Evolutionary conservation across 306 rosid genomes (phyloP), one percentile per base, ranked within the genome.

Genomic region (Abrus pulchellus): DNA sequence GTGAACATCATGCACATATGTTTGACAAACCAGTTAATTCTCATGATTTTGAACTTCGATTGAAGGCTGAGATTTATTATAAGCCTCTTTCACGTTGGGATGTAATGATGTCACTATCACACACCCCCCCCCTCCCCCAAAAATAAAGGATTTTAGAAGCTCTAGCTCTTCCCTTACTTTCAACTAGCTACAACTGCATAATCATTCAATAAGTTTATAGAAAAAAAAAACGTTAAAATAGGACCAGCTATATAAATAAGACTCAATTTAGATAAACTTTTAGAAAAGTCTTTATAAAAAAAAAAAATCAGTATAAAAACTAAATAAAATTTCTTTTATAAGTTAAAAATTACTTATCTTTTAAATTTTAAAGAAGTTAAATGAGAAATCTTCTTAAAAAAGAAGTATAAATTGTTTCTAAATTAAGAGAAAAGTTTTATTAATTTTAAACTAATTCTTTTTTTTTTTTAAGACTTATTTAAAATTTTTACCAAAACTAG

Each of bases 31-130:
- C 27, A 55, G 6, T 72, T 50, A 33, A 54, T 57, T 76, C 43
- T 81, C n/a, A 30, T 60, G 49, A 14, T 59, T 66, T 56, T 77
- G 47, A 40, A 55, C 47, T 68, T 62, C 34, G 55, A 68, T 56
- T 2, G n/a, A 73, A 36, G 40, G 62, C 40, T 28, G 71, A 77
- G 64, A 73, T 82, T 69, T 64, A 65, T 53, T 68, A 55, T 61
- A 56, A 52, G 61, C 55, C 55, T 48, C 7, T 13, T n/a, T 62
- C 38, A 48, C 49, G 47, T 50, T 61, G 61, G 74, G 49, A 48
- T 75, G 8, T 48, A 61, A 62, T 62, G 72, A 30, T 49, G 33
- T 28, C 53, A 41, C 41, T 77, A 34, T 30, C 67, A 13, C 67
- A 56, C 54, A n/a, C 41, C 36, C 41, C 36, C 20, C 20, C 20